Conservation (phyloP, 2,329 filamentous ascomycete genomes). For the Tolypocladium sp. region DNA sequence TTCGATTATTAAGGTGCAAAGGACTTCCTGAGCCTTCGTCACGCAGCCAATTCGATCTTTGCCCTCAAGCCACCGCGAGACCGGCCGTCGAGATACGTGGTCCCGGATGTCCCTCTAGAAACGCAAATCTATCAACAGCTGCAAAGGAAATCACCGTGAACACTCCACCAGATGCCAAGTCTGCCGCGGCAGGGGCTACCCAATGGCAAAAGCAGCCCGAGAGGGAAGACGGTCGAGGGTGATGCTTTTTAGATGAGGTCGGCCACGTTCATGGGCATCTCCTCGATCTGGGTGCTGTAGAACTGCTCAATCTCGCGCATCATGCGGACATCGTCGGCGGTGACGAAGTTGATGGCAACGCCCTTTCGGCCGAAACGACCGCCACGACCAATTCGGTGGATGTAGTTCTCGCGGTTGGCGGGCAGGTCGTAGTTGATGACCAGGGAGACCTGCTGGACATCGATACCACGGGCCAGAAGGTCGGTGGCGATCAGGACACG, state of each 20-base stretch:
- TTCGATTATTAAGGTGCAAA: conserved; percentile 26
- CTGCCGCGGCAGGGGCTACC: conserved; percentile 14
- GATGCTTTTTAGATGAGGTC: conserved; percentile 56
- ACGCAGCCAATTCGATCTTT: conserved; percentile 22
- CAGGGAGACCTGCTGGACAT: conserved; percentile 98
- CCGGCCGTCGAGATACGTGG: conserved; percentile 13
- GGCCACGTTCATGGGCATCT: conserved; percentile 96
- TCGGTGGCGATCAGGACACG: conserved; percentile 98
- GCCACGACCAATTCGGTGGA: conserved; percentile 98
- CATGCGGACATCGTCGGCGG: conserved; percentile 97
- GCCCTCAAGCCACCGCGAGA: conserved; percentile 19
- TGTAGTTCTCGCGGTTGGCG: conserved; percentile 99
- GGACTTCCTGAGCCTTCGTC: conserved; percentile 28
- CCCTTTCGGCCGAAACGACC: conserved; percentile 99
- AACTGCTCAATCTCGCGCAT: conserved; percentile 99
- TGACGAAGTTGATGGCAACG: conserved; percentile 99
- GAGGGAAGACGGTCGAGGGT: conserved; percentile 12
- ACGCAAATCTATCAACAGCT: conserved; percentile 31
- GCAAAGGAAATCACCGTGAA: conserved; percentile 21
- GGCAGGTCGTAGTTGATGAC: conserved; percentile 99
- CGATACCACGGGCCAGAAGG: conserved; percentile 96
- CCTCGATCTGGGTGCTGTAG: conserved; percentile 99
- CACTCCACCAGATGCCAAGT: conserved; percentile 17
- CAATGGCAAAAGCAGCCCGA: conserved; percentile 11
- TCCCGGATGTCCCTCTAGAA: conserved; percentile 23